phyloP scores from a whole-genome alignment of 2,329 filamentous ascomycete species.

The Colletotrichum falcatum region DNA sequence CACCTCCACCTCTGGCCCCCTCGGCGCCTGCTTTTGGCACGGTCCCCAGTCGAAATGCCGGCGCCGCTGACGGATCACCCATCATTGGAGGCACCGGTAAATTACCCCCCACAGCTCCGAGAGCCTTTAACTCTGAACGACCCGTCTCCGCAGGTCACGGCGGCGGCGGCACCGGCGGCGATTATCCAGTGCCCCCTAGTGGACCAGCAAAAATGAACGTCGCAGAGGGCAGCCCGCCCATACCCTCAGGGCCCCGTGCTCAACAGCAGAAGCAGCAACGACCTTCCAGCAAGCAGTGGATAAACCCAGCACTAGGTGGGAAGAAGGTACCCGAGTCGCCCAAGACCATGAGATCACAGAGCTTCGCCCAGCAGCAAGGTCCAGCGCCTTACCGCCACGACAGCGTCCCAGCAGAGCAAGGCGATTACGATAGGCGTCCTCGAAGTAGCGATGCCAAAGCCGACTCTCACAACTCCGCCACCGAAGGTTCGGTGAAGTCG shows the following conservation, averaged over 20 bases:
- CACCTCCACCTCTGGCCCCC: conserved; percentile 68
- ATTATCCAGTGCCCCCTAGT: conserved; percentile 53
- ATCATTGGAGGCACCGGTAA: conserved; percentile 55
- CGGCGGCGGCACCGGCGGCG: conserved; percentile 47
- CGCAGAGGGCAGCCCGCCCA: conserved; percentile 58
- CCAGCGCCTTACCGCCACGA: conserved; percentile 53
- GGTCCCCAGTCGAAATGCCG: conserved; percentile 60
- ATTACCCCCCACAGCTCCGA: conserved; percentile 64
- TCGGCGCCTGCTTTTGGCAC: conserved; percentile 70
- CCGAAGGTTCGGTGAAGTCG: conserved; percentile 53
- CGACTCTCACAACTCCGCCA: conserved; percentile 50
- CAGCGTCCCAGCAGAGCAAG: conserved; percentile 51
- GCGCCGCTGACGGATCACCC: conserved; percentile 48
- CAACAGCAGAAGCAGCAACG: conserved; percentile 61
- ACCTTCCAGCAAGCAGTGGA: conserved; percentile 70
- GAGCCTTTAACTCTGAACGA: conserved; percentile 63
- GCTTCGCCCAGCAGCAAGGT: conserved; percentile 59
- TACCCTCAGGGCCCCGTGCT: conserved; percentile 66
- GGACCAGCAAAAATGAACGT: conserved; percentile 59
- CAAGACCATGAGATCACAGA: conserved; percentile 63
- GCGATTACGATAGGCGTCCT: conserved; percentile 59
- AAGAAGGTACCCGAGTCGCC: conserved; percentile 66
- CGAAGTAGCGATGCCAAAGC: conserved; percentile 66
- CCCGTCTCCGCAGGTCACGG: conserved; percentile 57
- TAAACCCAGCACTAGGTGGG: conserved; percentile 60